These are phyloP conservation scores for Trichoderma brevicompactum DNA, from an alignment of 2,329 filamentous ascomycete species.

Conservation along the genomic window DNA sequence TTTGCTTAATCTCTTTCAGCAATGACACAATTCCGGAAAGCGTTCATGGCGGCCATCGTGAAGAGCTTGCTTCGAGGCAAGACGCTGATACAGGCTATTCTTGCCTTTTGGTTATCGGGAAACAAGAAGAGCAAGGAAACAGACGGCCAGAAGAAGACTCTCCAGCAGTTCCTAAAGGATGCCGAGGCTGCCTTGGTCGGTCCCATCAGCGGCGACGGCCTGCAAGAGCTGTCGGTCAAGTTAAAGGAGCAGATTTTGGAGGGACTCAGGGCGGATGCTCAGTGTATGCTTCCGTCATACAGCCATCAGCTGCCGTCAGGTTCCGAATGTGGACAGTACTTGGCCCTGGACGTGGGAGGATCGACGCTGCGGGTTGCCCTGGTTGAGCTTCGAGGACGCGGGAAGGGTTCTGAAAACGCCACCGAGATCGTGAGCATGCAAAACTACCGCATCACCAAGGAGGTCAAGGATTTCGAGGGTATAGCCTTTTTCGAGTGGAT, in stretches of 20 bases:
- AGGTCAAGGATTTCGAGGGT: slow-evolving; percentile 61
- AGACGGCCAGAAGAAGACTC: slow-evolving; percentile 36
- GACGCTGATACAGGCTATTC: slow-evolving; percentile 61
- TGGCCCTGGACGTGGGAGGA: slow-evolving; percentile 71
- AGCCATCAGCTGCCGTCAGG: slow-evolving; percentile 67
- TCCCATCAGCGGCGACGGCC: slow-evolving; percentile 51
- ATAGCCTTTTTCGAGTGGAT: slow-evolving; percentile 71
- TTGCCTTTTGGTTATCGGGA: slow-evolving; percentile 55
- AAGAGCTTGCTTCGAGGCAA: slow-evolving; percentile 64
- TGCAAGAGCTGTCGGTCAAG: slow-evolving; percentile 52
- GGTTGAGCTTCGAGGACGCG: slow-evolving; percentile 60
- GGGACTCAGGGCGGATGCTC: slow-evolving; percentile 55
- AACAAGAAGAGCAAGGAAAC: slow-evolving; percentile 38
- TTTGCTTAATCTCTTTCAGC: slow-evolving; percentile 58
- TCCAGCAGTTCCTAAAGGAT: slow-evolving; percentile 60
- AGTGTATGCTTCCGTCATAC: slow-evolving; percentile 69
- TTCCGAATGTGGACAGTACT: slow-evolving; percentile 60
- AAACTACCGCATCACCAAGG: slow-evolving; percentile 60
- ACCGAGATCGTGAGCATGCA: slow-evolving; percentile 59
- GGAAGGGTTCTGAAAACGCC: slow-evolving; percentile 44
- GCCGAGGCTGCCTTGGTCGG: slow-evolving; percentile 58
- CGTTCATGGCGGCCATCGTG: slow-evolving; percentile 58
- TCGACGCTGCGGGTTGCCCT: slow-evolving; percentile 69
- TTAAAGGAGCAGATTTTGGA: slow-evolving; percentile 61
- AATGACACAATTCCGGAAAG: slow-evolving; percentile 62